Percentiles rank a stretch among this genome's conserved stretches.
Evolutionary conservation across 768 basidiomycete genomes (phyloP).

Genomic region (Naganishia vaughanmartiniae): DNA sequence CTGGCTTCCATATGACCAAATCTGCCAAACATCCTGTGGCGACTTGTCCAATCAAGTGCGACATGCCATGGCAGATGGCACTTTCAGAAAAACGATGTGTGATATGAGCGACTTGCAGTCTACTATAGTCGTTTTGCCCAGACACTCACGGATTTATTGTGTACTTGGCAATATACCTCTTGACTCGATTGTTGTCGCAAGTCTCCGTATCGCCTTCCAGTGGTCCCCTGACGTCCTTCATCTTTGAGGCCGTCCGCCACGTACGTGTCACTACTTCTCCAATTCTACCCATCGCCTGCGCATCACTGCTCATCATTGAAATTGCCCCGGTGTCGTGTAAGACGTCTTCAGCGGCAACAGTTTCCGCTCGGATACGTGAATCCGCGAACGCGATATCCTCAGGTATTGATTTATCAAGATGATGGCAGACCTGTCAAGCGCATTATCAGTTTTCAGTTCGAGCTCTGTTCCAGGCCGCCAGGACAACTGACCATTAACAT

Average conservation of each 20-base stretch:
- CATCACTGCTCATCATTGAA: slow-evolving; percentile 92
- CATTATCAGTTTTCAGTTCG: slow-evolving; percentile 58
- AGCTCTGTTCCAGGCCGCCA: slow-evolving; percentile 75
- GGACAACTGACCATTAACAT: slow-evolving; percentile 85
- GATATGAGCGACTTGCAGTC: not conserved
- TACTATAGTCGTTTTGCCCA: not conserved
- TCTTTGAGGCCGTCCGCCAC: slow-evolving; percentile 96
- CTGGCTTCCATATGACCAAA: slow-evolving; percentile 91
- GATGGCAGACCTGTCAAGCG: slow-evolving; percentile 69
- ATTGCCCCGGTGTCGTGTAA: slow-evolving; percentile 90
- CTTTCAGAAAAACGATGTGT: slow-evolving; percentile 54
- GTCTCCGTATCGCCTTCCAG: slow-evolving; percentile 71
- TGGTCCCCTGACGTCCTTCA: slow-evolving; percentile 75
- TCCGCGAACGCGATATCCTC: slow-evolving; percentile 96
- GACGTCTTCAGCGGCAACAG: slow-evolving; percentile 95
- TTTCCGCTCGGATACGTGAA: slow-evolving; percentile 93
- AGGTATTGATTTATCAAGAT: slow-evolving; percentile 82
- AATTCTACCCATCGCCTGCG: slow-evolving; percentile 97
- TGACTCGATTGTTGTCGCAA: slow-evolving; percentile 83
- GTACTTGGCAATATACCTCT: slow-evolving; percentile 92
- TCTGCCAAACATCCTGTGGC: slow-evolving; percentile 81
- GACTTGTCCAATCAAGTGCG: slow-evolving; percentile 79
- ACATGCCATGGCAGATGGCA: slow-evolving; percentile 90
- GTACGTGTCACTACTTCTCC: slow-evolving; percentile 89
- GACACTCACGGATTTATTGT: slow-evolving; percentile 87